Percentiles rank a stretch among this genome's conserved stretches.
Conservation (phyloP, 495 filamentous ascomycete species). For the Penicillium soppii region DNA sequence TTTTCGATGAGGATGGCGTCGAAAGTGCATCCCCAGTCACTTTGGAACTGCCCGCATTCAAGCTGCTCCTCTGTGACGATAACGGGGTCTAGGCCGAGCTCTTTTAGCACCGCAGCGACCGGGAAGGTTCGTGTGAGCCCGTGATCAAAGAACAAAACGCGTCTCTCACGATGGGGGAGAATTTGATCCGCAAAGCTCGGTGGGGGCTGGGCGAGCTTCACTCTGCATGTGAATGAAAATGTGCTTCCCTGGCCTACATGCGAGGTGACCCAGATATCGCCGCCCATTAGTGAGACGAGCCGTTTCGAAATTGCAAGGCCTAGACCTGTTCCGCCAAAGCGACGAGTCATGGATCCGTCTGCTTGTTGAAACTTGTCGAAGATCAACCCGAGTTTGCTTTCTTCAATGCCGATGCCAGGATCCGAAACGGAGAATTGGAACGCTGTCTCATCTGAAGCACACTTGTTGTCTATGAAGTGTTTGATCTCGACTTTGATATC, state of each 20-base stretch:
- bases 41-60: constrained; percentile 41
- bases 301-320: constrained; percentile 76
- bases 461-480: constrained; percentile 56
- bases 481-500: constrained; percentile 55
- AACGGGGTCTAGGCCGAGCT: constrained; percentile 70
- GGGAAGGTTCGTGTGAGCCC: constrained; percentile 63
- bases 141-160: constrained; percentile 86
- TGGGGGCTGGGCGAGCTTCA: constrained; percentile 75
- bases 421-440: constrained; percentile 64
- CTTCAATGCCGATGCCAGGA: constrained; percentile 79
- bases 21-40: constrained; percentile 58
- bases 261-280: constrained; percentile 85
- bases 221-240: constrained; percentile 80
- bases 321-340: constrained; percentile 76
- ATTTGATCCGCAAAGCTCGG: constrained; percentile 72
- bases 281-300: constrained; percentile 77
- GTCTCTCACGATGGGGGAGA: constrained; percentile 71
- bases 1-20: constrained; percentile 91
- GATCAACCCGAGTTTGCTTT: constrained; percentile 65
- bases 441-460: constrained; percentile 35
- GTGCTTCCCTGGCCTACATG: constrained; percentile 78
- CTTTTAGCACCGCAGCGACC: constrained; percentile 68
- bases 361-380: constrained; percentile 88
- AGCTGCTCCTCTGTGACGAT: constrained; percentile 58
- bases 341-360: constrained; percentile 86